Conservation (phyloP, 2,329 filamentous ascomycete species). For the Xylariales sp. region DNA sequence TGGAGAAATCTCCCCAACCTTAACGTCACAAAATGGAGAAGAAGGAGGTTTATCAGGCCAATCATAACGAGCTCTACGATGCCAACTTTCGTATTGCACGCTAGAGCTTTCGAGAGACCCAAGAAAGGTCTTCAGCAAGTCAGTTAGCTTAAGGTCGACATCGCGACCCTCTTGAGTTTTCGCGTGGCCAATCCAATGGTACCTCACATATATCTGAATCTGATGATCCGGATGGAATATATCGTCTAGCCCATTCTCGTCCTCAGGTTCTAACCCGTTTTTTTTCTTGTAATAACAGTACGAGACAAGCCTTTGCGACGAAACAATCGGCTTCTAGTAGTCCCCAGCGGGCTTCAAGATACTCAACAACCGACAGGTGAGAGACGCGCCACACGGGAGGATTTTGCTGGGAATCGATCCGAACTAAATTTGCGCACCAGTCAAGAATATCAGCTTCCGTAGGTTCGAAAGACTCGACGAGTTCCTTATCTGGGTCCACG, state of each 20-base stretch:
- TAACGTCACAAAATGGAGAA: not conserved
- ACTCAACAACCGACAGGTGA: conserved; percentile 34
- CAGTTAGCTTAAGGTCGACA: conserved; percentile 8
- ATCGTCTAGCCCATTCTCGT: not conserved
- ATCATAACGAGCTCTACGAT: not conserved
- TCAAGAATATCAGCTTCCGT: conserved; percentile 23
- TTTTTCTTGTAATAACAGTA: conserved; percentile 17
- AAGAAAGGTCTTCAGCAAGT: conserved; percentile 28
- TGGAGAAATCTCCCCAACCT: not conserved
- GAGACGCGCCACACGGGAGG: conserved; percentile 28
- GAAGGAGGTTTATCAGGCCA: not conserved
- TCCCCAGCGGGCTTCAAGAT: conserved; percentile 28
- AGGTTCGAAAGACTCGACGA: not conserved
- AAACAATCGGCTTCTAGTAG: conserved; percentile 24
- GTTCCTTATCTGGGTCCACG: conserved; percentile 20
- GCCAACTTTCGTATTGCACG: conserved; percentile 26
- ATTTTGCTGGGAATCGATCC: conserved; percentile 16
- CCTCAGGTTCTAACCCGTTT: not conserved
- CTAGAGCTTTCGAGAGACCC: conserved; percentile 17
- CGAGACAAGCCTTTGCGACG: conserved; percentile 25
- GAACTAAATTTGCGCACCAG: conserved; percentile 25
- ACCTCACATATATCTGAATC: conserved; percentile 17
- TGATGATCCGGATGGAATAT: conserved; percentile 13
- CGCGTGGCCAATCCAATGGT: conserved; percentile 27
- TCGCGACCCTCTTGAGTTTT: conserved; percentile 23